Evolutionary conservation across 2,329 filamentous ascomycete genomes (phyloP), one percentile per base, ranked within the genome.

Genomic region (Chalaropsis thielavioides): DNA sequence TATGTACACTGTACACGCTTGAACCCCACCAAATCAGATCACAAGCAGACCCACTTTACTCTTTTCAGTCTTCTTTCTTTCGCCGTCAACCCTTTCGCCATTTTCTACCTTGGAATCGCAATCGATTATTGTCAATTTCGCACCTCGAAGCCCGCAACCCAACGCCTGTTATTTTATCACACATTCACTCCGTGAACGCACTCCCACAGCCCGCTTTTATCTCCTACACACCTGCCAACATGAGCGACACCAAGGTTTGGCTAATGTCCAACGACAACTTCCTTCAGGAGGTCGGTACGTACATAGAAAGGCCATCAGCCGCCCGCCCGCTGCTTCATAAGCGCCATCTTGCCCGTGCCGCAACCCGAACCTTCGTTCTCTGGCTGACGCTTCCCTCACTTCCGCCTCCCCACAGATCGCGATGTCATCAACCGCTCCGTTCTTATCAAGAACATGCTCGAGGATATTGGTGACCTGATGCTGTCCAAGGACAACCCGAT

Each of bases 401-500:
- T 66, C 51, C 40, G 59, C 27, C 56, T 64, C 67, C 68, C 67
- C 31, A 61, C 68, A 89, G 91, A 95, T 69, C 89, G 90, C 69
- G 80, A 83, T 44, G 89, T 97, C 68, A 90, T 89, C 51, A 90
- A 96, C 80, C 89, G 92, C 69, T 96, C 90, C 2, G 85, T 96
- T 72, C 82, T 99, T 63, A 95, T 99, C 80, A 96, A 96, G 85
- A 96, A 97, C 81, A 87, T 99, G 87, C 83, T 99, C 58, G 92
- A 96, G 73, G 94, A 99, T 78, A 79, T 97, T 60, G 91, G 90
- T 70, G 86, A 87, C 27, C 76, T 82, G 70, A 73, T 74, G 24
- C 75, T 82, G 41, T 77, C 73, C 62, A 73, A 79, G 63, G 71
- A 74, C 24, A 86, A 92, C 73, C 82, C 88, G 2, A 92, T 99